Evolutionary conservation across 139 green algal species (phyloP).

Genomic region (Spirogloea muscicola): DNA sequence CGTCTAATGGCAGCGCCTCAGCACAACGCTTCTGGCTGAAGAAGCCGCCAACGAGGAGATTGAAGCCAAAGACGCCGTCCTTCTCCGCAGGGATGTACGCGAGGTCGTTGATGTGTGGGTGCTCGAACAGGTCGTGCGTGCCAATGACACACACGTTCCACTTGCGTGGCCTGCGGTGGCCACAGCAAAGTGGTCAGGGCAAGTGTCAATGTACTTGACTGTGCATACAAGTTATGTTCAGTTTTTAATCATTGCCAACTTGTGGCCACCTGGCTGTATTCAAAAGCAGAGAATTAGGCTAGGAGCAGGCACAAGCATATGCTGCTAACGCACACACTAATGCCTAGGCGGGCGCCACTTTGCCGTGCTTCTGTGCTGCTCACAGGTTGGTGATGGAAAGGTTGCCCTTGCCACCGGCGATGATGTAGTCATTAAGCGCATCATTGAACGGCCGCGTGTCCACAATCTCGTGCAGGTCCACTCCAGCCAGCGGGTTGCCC

Average conservation of each 20-base stretch:
- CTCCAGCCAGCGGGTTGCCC: slow-evolving; percentile 69
- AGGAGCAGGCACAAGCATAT: too few species aligned
- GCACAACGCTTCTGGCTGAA: slow-evolving; percentile 89
- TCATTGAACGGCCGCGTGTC: slow-evolving; percentile 68
- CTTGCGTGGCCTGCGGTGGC: slow-evolving; percentile 67
- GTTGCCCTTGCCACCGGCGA: slow-evolving; percentile 67
- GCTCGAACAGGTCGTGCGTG: slow-evolving; percentile 86
- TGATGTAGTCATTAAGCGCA: slow-evolving; percentile 70
- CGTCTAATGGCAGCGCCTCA: slow-evolving; percentile 77
- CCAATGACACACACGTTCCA: slow-evolving; percentile 90
- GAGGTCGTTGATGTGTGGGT: slow-evolving; percentile 99
- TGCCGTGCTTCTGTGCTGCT: too few species aligned
- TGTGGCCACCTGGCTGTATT: too few species aligned
- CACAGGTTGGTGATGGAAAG: slow-evolving; percentile 83
- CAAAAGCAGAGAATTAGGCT: too few species aligned
- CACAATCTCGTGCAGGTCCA: slow-evolving; percentile 90
- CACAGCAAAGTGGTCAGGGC: too few species aligned
- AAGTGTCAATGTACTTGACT: too few species aligned
- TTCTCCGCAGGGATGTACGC: slow-evolving; percentile 83
- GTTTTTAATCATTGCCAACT: too few species aligned
- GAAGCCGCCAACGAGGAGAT: slow-evolving; percentile 90
- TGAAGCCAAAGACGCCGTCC: slow-evolving; percentile 69
- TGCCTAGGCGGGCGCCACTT: too few species aligned
- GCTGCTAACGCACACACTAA: too few species aligned
- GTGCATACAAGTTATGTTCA: too few species aligned